These are phyloP conservation scores for Cordyceps tenuipes DNA, from an alignment of 2,329 filamentous ascomycete species.

Conservation along the genomic window DNA sequence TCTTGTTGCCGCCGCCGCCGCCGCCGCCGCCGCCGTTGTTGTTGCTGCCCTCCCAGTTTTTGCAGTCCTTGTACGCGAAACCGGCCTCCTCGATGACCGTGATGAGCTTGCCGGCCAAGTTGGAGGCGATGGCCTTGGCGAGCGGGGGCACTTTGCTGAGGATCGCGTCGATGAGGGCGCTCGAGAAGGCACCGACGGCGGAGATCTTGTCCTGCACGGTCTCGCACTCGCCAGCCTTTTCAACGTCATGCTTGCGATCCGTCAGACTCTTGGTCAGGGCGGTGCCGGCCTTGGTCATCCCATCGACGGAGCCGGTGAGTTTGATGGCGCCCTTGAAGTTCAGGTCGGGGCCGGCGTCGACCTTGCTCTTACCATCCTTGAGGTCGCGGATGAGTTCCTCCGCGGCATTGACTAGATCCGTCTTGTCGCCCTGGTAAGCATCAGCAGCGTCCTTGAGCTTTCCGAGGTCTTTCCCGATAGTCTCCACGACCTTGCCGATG, in stretches of 20 bases:
- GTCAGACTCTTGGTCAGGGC: constrained; percentile 30
- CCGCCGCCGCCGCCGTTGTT: no score
- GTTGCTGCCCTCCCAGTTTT: neutral
- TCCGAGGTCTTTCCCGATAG: neutral
- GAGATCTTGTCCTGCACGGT: constrained; percentile 18
- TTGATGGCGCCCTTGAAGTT: neutral
- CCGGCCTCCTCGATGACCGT: constrained; percentile 12
- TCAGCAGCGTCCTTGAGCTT: constrained; percentile 6
- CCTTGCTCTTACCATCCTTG: constrained; percentile 10
- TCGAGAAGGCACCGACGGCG: constrained; percentile 16
- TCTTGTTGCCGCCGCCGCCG: no score
- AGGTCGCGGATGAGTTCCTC: constrained; percentile 10
- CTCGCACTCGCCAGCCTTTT: constrained; percentile 21
- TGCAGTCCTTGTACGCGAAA: constrained; percentile 9
- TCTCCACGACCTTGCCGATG: neutral
- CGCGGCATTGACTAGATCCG: constrained; percentile 9
- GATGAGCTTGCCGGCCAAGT: constrained; percentile 17
- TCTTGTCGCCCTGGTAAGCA: constrained; percentile 13
- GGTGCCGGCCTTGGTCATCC: neutral
- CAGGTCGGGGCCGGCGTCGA: neutral
- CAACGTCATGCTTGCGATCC: constrained; percentile 18
- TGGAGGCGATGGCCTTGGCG: constrained; percentile 18
- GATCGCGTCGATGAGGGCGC: constrained; percentile 20
- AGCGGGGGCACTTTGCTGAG: constrained; percentile 19
- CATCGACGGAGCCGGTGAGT: neutral